Percentiles rank a stretch among this genome's conserved stretches.
phyloP scores from a whole-genome alignment of 371 early-diverging fungal species.

The Mortierella sp. region DNA sequence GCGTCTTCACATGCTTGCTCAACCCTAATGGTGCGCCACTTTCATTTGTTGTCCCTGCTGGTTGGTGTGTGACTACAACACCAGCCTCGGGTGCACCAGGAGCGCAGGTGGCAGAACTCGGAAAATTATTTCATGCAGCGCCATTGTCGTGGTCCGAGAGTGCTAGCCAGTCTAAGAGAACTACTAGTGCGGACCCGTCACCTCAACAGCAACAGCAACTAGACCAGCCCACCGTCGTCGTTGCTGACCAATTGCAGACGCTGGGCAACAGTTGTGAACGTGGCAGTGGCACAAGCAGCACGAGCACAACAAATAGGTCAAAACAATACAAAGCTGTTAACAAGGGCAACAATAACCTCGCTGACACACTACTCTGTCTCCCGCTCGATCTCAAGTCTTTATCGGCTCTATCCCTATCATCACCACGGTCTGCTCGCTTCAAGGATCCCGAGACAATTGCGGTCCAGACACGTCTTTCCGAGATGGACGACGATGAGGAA shows the following conservation, averaged over 20 bases:
- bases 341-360: slow-evolving; percentile 10
- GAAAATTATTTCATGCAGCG: slow-evolving; percentile 16
- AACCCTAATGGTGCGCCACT: neutral
- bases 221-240: no score
- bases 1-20: slow-evolving; percentile 3
- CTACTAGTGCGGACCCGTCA: neutral
- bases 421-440: slow-evolving; percentile 5
- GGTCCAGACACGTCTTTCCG: neutral
- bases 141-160: neutral
- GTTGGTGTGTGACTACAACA: slow-evolving; percentile 3
- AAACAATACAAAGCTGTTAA: neutral
- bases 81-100: slow-evolving; percentile 22
- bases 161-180: neutral
- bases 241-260: neutral
- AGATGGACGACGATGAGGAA: neutral
- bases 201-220: no score
- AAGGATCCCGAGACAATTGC: neutral
- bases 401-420: slow-evolving; percentile 13
- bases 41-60: neutral
- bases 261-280: neutral
- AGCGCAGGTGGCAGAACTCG: slow-evolving; percentile 22
- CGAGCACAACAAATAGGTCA: neutral
- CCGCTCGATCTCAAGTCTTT: slow-evolving; percentile 14
- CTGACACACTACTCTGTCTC: slow-evolving; percentile 6
- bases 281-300: slow-evolving; percentile 8